Conservation (phyloP, 2,329 filamentous ascomycete species). For the Penicillium paneum region DNA sequence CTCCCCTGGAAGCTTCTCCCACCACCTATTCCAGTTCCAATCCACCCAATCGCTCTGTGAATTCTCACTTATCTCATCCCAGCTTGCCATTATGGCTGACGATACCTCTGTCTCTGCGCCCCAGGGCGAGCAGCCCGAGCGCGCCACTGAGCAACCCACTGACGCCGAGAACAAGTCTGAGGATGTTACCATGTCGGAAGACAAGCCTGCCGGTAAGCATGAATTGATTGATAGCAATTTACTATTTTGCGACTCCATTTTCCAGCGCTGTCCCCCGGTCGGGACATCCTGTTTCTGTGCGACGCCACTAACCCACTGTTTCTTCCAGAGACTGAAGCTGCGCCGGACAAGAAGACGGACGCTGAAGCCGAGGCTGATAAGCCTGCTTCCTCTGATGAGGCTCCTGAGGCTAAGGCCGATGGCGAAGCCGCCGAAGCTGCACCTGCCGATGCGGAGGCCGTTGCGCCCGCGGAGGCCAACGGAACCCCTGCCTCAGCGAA, state of each 20-base stretch:
- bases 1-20: constrained; percentile 23
- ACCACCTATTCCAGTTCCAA: constrained; percentile 13
- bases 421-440: constrained; percentile 18
- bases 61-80: constrained; percentile 13
- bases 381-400: constrained; percentile 22
- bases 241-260: neutral
- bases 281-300: constrained; percentile 13
- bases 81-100: constrained; percentile 39
- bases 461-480: constrained; percentile 39
- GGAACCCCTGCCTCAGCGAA: constrained; percentile 50
- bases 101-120: constrained; percentile 35
- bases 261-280: neutral
- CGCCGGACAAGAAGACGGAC: constrained; percentile 29
- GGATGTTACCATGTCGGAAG: constrained; percentile 18
- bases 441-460: constrained; percentile 26
- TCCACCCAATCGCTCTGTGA: constrained; percentile 11
- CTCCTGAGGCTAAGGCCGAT: constrained; percentile 28
- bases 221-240: neutral
- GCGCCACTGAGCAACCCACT: constrained; percentile 25
- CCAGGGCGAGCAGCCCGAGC: constrained; percentile 35
- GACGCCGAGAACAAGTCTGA: constrained; percentile 28
- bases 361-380: constrained; percentile 30
- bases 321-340: constrained; percentile 17
- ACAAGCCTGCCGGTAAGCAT: constrained; percentile 22
- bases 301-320: constrained; percentile 19